A percentile compares a stretch with the other conserved stretches of the same genome.
Conservation (phyloP, 2,329 filamentous ascomycete species). For the Pseudogymnoascus sp. region DNA sequence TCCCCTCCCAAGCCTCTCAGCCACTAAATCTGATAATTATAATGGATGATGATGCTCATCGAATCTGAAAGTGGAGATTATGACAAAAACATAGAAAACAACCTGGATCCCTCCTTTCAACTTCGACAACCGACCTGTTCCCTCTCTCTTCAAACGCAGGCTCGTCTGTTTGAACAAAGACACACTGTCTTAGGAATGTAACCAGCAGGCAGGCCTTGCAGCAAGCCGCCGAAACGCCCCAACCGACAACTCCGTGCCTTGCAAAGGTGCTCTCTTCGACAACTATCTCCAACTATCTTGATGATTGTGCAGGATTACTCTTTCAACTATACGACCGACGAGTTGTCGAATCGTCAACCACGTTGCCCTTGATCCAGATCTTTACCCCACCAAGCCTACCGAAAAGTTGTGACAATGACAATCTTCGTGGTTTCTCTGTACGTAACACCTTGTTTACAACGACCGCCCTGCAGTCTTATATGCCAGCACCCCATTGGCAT, state of each 20-base stretch:
- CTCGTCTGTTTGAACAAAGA: constrained; percentile 1
- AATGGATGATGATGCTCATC: constrained; percentile 10
- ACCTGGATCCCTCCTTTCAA: background rate
- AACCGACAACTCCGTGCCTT: background rate
- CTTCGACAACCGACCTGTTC: background rate
- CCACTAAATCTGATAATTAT: constrained; percentile 10
- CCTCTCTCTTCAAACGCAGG: background rate
- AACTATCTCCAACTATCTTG: background rate
- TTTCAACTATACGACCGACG: background rate
- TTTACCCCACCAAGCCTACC: background rate
- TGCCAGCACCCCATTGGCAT: background rate
- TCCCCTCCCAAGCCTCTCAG: constrained; percentile 6
- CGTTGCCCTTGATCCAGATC: background rate
- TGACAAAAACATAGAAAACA: constrained; percentile 3
- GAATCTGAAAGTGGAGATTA: constrained; percentile 6
- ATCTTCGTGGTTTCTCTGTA: constrained; percentile 54
- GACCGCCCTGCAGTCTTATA: background rate
- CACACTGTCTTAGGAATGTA: constrained; percentile 8
- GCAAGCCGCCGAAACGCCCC: background rate
- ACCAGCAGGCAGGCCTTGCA: constrained; percentile 4
- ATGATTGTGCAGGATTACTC: background rate
- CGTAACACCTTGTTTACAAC: constrained; percentile 26
- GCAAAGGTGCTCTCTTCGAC: background rate
- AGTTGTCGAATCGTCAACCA: background rate
- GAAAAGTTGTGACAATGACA: constrained; percentile 38